Evolutionary conservation across 768 basidiomycete species (phyloP), one percentile per base, ranked within the genome.

Genomic region (Serpula lacrymans): DNA sequence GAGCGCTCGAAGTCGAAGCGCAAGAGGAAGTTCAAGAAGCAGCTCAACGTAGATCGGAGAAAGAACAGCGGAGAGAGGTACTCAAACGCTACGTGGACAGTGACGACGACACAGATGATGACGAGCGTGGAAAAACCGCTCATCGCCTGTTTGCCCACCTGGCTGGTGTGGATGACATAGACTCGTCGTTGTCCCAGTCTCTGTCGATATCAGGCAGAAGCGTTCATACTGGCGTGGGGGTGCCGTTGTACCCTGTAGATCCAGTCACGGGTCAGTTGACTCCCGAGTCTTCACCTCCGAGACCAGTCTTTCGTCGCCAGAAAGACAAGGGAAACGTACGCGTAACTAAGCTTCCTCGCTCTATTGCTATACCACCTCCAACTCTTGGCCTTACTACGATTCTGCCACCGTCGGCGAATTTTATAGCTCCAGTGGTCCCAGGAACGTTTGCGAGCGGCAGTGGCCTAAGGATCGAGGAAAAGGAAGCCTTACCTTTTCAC

Each of bases 61-160:
- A 35, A 30, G 39, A 10, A 47, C 17, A 17, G 33, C 30, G 43
- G 46, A 36, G 10, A 42, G 22, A 24, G 17, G 34, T 43, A 39
- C 51, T 50, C 4, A 38, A 27, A 25, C 36, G 25, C 11, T 29
- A 47, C 30, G 23, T 34, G 9, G 67, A 64, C 32, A 75, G 76
- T 31, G 74, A 75, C 13, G 50, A 59, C 12, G 67, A 69, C 22
- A 66, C 66, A 3, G 57, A 70, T 14, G 64, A 64, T 5, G 70
- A 64, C 5, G 71, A 62, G 30, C 67, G 67, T 17, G 63, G 72
- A 21, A 18, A 18, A 37, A 10, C 17, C 6, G 22, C 12, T 10
- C 14, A 10, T 59, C 62, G 1, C 54, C 58, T 23, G 41, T 41
- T 29, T 29, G 10, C 27, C 27, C 27, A 29, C 27, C n/a, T 29